Evolutionary conservation across 1,284 basidiomycete species (phyloP), one percentile per base, ranked within the genome.

Genomic region (Cystobasidium pallidum): DNA sequence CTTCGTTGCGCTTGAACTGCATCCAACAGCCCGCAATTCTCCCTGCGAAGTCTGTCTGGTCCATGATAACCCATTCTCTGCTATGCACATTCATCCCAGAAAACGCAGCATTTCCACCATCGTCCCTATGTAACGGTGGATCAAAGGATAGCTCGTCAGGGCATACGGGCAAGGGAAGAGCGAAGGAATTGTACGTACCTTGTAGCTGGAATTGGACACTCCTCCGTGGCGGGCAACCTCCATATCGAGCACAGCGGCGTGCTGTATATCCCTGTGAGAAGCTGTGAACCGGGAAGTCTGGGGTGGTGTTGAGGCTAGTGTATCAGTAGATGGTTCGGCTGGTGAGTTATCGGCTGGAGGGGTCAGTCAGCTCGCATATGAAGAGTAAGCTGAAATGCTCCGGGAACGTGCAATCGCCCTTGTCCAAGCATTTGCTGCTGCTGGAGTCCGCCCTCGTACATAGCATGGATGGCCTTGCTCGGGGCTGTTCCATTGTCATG

Each of bases 51-150:
- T n/a, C n/a, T n/a, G n/a, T n/a, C n/a, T n/a, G n/a, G n/a, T n/a
- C n/a, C n/a, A n/a, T n/a, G n/a, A n/a, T n/a, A n/a, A n/a, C n/a
- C n/a, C n/a, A n/a, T n/a, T n/a, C n/a, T n/a, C 24, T 51, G 49
- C 45, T 36, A 64, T 1, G 45, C 43, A 51, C 62, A 64, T 24
- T 64, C 62, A 36, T 64, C 62, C 21, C 43, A 64, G 47, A 64
- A 64, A 30, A 24, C 19, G 30, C 62, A 28, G 62, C 62, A 64
- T 51, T 28, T 64, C 62, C 62, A 64, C 62, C 62, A 64, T 13
- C 45, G 17, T 1, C 62, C 47, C 62, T 64, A 32, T 17, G 3
- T 19, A 51, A 32, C 8, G 21, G n/a, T n/a, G n/a, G n/a, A n/a
- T n/a, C n/a, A n/a, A n/a, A n/a, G n/a, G n/a, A n/a, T n/a, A n/a